Percentiles rank a stretch among this genome's conserved stretches.
phyloP scores from a whole-genome alignment of 2,329 filamentous ascomycete genomes.

The Penicillium sp. region DNA sequence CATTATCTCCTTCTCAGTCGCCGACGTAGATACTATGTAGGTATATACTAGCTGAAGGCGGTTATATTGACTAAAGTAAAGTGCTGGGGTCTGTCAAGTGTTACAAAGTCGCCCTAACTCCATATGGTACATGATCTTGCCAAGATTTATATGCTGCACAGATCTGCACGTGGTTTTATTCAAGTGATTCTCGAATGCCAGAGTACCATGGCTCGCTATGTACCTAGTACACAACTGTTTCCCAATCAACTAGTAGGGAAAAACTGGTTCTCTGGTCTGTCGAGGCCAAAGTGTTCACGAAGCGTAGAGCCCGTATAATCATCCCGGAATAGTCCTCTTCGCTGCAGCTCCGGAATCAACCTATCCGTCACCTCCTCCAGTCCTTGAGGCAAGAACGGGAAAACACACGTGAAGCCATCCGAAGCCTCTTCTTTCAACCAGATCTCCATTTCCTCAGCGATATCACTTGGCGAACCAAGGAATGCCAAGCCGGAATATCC shows the following conservation, averaged over 20 bases:
- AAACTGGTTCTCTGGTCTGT: constrained; percentile 47
- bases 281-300: constrained; percentile 56
- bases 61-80: background rate
- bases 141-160: no score
- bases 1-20: background rate
- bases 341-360: constrained; percentile 54
- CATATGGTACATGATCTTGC: no score
- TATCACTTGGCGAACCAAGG: constrained; percentile 50
- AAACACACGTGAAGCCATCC: constrained; percentile 54
- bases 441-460: constrained; percentile 51
- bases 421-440: constrained; percentile 52
- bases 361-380: constrained; percentile 50
- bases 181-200: no score
- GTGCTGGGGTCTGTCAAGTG: background rate
- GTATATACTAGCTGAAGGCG: background rate
- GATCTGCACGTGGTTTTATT: no score
- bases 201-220: no score
- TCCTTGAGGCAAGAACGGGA: constrained; percentile 54
- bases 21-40: background rate
- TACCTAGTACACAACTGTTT: background rate
- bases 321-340: constrained; percentile 51
- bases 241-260: constrained; percentile 21
- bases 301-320: constrained; percentile 56
- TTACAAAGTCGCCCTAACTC: no score
- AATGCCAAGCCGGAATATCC: constrained; percentile 54